Conservation (phyloP, 192 early-diverging fungal genomes). For the Coemansia erecta region DNA sequence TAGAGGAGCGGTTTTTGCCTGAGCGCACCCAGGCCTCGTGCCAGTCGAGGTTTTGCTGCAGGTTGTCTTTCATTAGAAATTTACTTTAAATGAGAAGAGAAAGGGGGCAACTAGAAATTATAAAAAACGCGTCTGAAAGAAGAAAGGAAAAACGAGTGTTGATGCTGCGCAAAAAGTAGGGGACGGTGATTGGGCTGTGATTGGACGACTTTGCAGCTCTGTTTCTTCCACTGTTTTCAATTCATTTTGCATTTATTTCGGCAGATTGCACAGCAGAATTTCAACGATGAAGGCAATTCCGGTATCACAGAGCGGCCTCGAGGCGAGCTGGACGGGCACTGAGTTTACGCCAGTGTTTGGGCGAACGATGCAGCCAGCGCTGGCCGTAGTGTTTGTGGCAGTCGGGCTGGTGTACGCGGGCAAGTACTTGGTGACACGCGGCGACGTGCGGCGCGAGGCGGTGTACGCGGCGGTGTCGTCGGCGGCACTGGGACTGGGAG, state of each 20-base stretch:
- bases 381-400: conserved; percentile 25
- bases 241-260: neutral
- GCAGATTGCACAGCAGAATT: neutral
- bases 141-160: neutral
- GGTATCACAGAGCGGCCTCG: conserved; percentile 17
- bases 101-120: neutral
- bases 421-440: conserved; percentile 32
- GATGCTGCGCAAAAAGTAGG: neutral
- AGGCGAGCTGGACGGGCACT: conserved; percentile 34
- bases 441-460: conserved; percentile 19
- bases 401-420: conserved; percentile 38
- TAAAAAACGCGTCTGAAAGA: neutral
- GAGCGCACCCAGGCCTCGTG: conserved; percentile 32
- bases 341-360: conserved; percentile 31
- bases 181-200: no score
- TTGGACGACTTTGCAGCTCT: no score
- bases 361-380: conserved; percentile 25
- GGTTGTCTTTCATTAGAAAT: conserved; percentile 41
- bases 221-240: neutral
- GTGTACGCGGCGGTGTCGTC: conserved; percentile 36
- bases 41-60: conserved; percentile 27
- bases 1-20: conserved; percentile 11
- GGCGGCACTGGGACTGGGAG: conserved; percentile 37
- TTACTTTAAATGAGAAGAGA: neutral
- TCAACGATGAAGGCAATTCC: conserved; percentile 1